Evolutionary conservation across 1,139 yeast species (phyloP).

Genomic region (Geotrichum histeridarum): DNA sequence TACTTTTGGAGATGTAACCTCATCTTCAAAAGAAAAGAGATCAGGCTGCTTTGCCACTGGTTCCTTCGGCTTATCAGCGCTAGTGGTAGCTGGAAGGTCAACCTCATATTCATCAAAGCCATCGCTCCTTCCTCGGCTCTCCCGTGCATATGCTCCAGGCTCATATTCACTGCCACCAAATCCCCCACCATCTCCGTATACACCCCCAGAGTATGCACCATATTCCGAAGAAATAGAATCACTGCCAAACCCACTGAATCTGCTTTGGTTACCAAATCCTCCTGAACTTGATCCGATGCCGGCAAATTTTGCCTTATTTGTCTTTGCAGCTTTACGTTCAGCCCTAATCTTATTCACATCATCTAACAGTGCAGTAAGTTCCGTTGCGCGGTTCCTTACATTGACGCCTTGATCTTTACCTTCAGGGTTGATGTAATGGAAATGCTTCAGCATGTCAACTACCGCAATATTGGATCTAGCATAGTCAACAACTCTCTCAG

Average conservation of each 20-base stretch:
- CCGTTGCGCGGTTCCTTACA: constrained; percentile 85
- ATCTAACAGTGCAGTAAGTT: constrained; percentile 59
- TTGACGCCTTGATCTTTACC: constrained; percentile 96
- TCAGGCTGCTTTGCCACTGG: constrained; percentile 41
- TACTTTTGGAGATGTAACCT: constrained; percentile 24
- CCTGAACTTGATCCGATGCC: constrained; percentile 38
- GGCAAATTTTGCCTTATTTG: constrained; percentile 57
- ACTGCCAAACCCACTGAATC: constrained; percentile 40
- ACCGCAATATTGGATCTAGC: constrained; percentile 78
- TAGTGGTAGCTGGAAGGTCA: constrained; percentile 22
- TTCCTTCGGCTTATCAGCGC: constrained; percentile 21
- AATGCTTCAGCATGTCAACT: constrained; percentile 81
- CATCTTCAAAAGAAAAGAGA: constrained; percentile 49
- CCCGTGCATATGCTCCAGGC: constrained; percentile 30
- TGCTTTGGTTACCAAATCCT: constrained; percentile 39
- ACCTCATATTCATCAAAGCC: constrained; percentile 69
- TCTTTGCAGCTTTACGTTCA: constrained; percentile 86
- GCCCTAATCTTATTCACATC: constrained; percentile 73
- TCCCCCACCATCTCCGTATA: constrained; percentile 78
- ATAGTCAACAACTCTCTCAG: constrained; percentile 91
- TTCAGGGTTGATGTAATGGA: constrained; percentile 88
- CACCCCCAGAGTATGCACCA: constrained; percentile 45
- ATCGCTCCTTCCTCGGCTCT: constrained; percentile 24
- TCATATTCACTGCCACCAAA: constrained; percentile 43
- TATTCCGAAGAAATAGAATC: constrained; percentile 40